phyloP scores from a whole-genome alignment of 805 yeast genomes.

The Komagataella phaffii region DNA sequence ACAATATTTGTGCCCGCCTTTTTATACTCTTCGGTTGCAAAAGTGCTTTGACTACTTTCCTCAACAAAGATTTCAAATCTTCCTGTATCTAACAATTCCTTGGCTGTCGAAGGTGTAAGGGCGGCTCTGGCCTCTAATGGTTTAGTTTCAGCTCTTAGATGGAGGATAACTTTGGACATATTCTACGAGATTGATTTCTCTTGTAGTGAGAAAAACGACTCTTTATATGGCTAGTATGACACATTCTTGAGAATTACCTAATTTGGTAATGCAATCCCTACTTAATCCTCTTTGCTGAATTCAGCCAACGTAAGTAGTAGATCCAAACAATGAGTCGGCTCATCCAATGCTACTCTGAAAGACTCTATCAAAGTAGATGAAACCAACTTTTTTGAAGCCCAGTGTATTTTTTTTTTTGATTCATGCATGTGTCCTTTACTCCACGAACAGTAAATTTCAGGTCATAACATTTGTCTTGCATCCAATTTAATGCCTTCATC shows the following conservation, averaged over 20 bases:
- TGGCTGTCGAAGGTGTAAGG: slow-evolving; percentile 83
- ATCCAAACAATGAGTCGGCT: too few species aligned
- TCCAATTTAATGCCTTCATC: not conserved
- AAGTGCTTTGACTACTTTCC: slow-evolving; percentile 73
- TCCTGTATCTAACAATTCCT: slow-evolving; percentile 73
- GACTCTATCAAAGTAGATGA: too few species aligned
- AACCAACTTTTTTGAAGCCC: too few species aligned
- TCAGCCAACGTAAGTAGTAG: not conserved
- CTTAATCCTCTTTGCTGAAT: not conserved
- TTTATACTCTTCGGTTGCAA: slow-evolving; percentile 62
- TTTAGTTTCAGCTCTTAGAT: slow-evolving; percentile 93
- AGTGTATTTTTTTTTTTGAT: too few species aligned
- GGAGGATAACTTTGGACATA: slow-evolving; percentile 42
- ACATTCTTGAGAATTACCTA: not conserved
- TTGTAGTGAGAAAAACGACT: not conserved
- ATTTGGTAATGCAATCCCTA: not conserved
- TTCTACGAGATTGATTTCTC: not conserved
- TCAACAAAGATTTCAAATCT: slow-evolving; percentile 76
- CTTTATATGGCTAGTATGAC: not conserved
- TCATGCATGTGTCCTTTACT: not conserved
- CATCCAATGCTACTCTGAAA: too few species aligned
- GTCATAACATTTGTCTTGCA: not conserved
- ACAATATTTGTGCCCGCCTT: slow-evolving; percentile 78
- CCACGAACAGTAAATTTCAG: not conserved
- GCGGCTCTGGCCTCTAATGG: slow-evolving; percentile 97